A percentile compares a stretch with the other conserved stretches of the same genome.
phyloP scores from a whole-genome alignment of 345 rosid species.

The Bruguiera sexangula region DNA sequence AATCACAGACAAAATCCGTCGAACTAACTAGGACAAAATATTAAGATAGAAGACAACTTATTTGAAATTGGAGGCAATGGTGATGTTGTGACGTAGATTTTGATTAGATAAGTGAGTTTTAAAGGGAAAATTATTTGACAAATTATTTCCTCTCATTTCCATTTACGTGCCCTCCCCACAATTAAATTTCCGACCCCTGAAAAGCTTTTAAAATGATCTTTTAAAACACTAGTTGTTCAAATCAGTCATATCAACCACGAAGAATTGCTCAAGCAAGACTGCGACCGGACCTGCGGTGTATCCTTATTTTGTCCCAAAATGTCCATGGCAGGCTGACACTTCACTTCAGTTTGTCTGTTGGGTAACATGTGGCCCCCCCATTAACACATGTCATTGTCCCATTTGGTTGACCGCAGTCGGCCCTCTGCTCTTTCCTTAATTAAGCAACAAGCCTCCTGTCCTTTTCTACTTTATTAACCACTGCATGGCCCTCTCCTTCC shows the following conservation, averaged over 20 bases:
- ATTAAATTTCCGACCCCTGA: not conserved
- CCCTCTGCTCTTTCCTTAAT: not conserved
- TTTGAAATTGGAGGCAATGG: too few species aligned
- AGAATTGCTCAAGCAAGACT: not conserved
- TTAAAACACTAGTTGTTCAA: not conserved
- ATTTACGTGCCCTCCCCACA: not conserved
- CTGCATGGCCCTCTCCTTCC: constrained; percentile 14
- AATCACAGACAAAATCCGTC: too few species aligned
- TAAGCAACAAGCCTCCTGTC: not conserved
- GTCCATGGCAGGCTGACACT: not conserved
- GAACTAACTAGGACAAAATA: too few species aligned
- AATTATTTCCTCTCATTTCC: constrained; percentile 11
- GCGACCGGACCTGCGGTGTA: constrained; percentile 1
- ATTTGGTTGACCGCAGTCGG: constrained; percentile 19
- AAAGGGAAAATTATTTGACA: constrained; percentile 5
- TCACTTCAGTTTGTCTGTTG: not conserved
- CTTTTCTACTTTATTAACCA: not conserved
- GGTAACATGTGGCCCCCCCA: constrained; percentile 4
- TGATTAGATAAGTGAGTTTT: too few species aligned
- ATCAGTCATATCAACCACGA: not conserved
- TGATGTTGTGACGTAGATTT: too few species aligned
- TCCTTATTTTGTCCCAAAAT: constrained; percentile 1
- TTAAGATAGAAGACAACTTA: too few species aligned
- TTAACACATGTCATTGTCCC: constrained; percentile 10
- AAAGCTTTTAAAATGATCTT: not conserved